These are phyloP conservation scores for Biscutella auriculata DNA, from an alignment of 441 rosid genomes.

Conservation along the genomic window DNA sequence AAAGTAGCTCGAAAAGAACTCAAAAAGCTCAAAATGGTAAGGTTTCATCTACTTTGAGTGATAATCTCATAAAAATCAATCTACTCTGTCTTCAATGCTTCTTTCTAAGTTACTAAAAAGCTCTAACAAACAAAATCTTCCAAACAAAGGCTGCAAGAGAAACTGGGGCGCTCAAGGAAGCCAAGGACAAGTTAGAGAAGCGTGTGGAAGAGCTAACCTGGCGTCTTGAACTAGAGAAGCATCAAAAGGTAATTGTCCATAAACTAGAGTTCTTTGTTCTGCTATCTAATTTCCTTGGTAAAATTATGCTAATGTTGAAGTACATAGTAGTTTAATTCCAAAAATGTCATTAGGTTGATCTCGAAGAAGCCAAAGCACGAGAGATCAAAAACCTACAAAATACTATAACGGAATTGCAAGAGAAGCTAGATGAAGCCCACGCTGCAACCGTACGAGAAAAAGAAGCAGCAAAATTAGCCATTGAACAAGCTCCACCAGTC, in stretches of 20 bases:
- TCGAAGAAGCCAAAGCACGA: slow-evolving; percentile 61
- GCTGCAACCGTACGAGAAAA: slow-evolving; percentile 33
- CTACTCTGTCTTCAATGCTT: neutral
- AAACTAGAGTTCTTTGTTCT: neutral
- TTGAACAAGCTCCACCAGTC: slow-evolving; percentile 57
- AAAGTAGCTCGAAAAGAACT: slow-evolving; percentile 58
- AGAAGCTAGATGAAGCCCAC: slow-evolving; percentile 40
- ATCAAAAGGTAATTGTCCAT: slow-evolving; percentile 38
- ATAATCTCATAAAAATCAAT: neutral
- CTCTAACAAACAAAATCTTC: neutral
- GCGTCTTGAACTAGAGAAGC: slow-evolving; percentile 61
- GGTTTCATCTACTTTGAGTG: neutral
- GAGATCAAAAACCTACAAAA: slow-evolving; percentile 42
- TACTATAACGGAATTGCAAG: slow-evolving; percentile 37
- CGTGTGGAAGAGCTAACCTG: slow-evolving; percentile 66
- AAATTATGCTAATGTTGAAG: neutral
- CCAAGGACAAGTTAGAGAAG: slow-evolving; percentile 71
- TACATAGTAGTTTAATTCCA: neutral
- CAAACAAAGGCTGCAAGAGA: slow-evolving; percentile 66
- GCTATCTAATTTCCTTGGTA: neutral
- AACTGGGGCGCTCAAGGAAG: slow-evolving; percentile 72
- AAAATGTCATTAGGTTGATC: slow-evolving; percentile 33
- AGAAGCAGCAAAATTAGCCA: slow-evolving; percentile 48
- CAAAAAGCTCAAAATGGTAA: slow-evolving; percentile 51
- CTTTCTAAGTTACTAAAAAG: slow-evolving; percentile 2